phyloP scores from a whole-genome alignment of 148 eudicot species.

The Spergularia bocconei region DNA sequence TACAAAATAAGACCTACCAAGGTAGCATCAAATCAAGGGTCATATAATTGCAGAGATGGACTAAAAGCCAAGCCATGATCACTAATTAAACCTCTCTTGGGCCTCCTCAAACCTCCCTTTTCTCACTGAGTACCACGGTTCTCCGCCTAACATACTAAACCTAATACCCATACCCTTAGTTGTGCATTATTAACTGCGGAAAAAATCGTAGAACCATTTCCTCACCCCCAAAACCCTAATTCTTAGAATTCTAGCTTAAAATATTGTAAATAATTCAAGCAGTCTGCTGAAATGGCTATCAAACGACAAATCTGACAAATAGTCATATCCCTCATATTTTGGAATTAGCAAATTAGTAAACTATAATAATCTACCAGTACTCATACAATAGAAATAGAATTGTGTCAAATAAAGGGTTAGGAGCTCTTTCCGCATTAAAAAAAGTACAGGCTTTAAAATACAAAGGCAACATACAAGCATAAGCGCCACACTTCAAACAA shows the following conservation, averaged over 20 bases:
- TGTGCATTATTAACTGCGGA: too few species aligned
- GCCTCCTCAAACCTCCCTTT: background rate
- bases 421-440: background rate
- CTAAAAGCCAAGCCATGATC: background rate
- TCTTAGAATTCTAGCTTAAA: too few species aligned
- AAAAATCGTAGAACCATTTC: too few species aligned
- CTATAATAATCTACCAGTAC: too few species aligned
- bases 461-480: background rate
- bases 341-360: too few species aligned
- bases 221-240: too few species aligned
- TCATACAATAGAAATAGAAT: too few species aligned
- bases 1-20: background rate
- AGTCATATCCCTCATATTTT: too few species aligned
- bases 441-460: background rate
- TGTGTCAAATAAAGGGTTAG: too few species aligned
- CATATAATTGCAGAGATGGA: background rate
- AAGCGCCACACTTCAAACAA: background rate
- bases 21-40: background rate
- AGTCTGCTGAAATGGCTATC: too few species aligned
- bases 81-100: background rate
- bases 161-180: background rate
- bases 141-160: background rate
- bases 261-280: too few species aligned
- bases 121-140: background rate
- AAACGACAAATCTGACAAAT: too few species aligned